Base-by-base conservation (phyloP, 768 basidiomycete species). In the Pulveroboletus sp. region DNA sequence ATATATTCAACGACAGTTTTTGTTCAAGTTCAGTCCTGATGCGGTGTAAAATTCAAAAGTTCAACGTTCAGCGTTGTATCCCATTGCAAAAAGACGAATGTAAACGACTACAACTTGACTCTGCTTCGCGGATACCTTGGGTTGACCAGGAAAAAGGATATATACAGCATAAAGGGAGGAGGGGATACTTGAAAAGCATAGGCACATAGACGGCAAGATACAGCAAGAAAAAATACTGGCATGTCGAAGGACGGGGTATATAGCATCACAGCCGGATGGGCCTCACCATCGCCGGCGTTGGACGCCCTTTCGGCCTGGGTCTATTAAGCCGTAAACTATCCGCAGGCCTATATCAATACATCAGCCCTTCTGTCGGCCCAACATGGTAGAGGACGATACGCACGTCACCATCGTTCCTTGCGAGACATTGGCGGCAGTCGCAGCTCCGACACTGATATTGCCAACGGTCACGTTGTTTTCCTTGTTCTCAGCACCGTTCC, bases 401-500 rank as follows among this genome's bases (percentile, higher is more conserved):
- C 62, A 88, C 87, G 78, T 83, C 67, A 73, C 75, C 48, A 80
- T 68, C 27, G 62, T 52, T 54, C 72, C 61, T 60, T 69, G 62
- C 48, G 69, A 68, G 17, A 49, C 25, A 19, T 66, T 66, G 7
- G 53, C 56, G 8, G 34, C 45, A 3, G 41, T 29, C 3, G 38
- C 42, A 19, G 36, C 37, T 23, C 49, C 41, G 9, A 49, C 4
- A 5, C 46, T 42, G 20, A 35, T 21, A 12, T 53, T 61, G 12
- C 51, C 42, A 2, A 50, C 43, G 6, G 45, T 43, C 25, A 53
- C 47, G 36, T 60, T 63, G 24, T 81, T 82, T 64, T 84, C 80
- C 62, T 84, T 78, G 55, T 78, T 77, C 50, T 80, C 82, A 60
- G 72, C 43, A 65, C 78, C 49, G 62, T 68, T 66, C 72, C 82